phyloP scores from a whole-genome alignment of 805 yeast genomes.

The Naumovozyma dairenensis region DNA sequence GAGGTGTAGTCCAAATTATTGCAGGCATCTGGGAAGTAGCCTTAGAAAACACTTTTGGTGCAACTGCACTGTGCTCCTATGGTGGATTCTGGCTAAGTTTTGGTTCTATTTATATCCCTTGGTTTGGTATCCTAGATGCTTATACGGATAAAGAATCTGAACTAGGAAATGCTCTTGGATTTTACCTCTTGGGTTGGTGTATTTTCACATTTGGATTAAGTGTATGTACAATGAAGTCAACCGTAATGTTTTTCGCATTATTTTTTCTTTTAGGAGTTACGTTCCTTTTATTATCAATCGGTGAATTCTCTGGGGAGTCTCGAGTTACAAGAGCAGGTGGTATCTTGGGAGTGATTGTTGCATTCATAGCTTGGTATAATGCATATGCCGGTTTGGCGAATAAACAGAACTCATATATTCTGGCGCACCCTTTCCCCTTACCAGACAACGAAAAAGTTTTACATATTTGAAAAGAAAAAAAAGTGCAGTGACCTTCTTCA shows the following conservation, averaged over 20 bases:
- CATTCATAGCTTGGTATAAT: slow-evolving; percentile 59
- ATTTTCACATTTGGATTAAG: slow-evolving; percentile 48
- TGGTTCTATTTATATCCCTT: slow-evolving; percentile 47
- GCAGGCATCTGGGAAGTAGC: slow-evolving; percentile 64
- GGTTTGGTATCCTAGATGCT: slow-evolving; percentile 51
- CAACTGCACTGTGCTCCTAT: slow-evolving; percentile 49
- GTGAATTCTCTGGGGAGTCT: slow-evolving; percentile 37
- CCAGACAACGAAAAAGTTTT: slow-evolving; percentile 24
- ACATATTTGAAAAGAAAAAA: too few species aligned
- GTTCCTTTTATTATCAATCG: slow-evolving; percentile 44
- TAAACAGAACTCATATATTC: slow-evolving; percentile 43
- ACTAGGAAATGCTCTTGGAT: slow-evolving; percentile 44
- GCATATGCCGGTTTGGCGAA: slow-evolving; percentile 64
- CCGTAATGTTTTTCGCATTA: slow-evolving; percentile 50
- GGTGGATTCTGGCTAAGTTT: slow-evolving; percentile 67
- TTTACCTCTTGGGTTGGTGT: slow-evolving; percentile 54
- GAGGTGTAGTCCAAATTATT: slow-evolving; percentile 48
- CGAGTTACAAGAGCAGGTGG: slow-evolving; percentile 50
- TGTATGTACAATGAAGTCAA: slow-evolving; percentile 51
- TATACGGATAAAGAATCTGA: slow-evolving; percentile 33
- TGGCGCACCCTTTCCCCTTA: slow-evolving; percentile 25
- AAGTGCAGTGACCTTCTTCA: too few species aligned
- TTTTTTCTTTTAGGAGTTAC: slow-evolving; percentile 46
- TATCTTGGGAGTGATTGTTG: slow-evolving; percentile 49
- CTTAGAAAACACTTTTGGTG: slow-evolving; percentile 58